Conservation (phyloP, 2,329 filamentous ascomycete genomes). For the Ceratocystis albifundus region DNA sequence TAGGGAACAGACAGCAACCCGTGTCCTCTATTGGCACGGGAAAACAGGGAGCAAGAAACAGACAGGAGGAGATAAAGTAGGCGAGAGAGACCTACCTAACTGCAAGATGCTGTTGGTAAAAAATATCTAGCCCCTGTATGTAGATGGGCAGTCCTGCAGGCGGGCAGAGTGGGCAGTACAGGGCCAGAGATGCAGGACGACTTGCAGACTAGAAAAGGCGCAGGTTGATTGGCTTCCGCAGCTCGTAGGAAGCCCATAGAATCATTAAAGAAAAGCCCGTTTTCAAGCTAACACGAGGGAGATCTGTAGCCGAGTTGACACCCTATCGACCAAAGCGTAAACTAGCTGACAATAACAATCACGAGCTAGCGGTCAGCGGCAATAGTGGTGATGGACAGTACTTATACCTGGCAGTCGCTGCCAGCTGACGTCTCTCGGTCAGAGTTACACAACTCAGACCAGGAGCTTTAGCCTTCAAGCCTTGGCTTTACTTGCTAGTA, state of each 20-base stretch:
- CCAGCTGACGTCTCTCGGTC: neutral
- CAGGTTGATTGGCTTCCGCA: slow-evolving; percentile 6
- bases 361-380: neutral
- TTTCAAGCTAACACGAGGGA: neutral
- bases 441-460: neutral
- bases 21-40: neutral
- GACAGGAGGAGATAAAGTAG: neutral
- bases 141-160: neutral
- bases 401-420: neutral
- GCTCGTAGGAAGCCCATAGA: slow-evolving; percentile 3
- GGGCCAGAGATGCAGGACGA: neutral
- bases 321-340: neutral
- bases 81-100: neutral
- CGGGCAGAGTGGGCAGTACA: neutral
- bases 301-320: neutral
- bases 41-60: neutral
- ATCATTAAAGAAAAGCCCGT: neutral
- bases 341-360: neutral
- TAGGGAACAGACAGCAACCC: neutral
- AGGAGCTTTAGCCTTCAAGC: neutral
- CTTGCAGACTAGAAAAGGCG: neutral
- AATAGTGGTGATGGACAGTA: neutral
- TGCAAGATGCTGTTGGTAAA: slow-evolving; percentile 1
- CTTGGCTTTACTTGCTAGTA: neutral
- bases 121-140: slow-evolving; percentile 3